Base-by-base conservation (phyloP, 2,329 filamentous ascomycete genomes). In the Penicillium sp. region DNA sequence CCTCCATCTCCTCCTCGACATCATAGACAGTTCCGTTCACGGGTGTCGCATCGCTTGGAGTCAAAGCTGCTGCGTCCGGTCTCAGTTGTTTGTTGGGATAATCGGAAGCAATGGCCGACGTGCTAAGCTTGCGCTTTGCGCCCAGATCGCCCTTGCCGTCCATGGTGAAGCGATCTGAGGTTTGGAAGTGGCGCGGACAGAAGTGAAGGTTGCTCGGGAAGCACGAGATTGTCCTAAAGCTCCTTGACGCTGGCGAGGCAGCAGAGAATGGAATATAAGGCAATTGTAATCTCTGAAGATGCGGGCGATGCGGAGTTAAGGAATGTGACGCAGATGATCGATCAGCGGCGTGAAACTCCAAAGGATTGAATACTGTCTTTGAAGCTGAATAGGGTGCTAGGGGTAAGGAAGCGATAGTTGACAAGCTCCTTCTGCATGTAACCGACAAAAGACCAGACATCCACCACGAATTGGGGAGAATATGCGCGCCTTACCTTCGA, bases 21-120 rank as follows among this genome's bases (percentile, higher is more conserved):
- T 72, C 65, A 53, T 75, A 74, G 14, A 72, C 68, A 0, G 71
- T 72, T 46, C 70, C 70, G 47, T 75, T 75, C 30, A 70, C 68
- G 2, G 72, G 68, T 1, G 72, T 72, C 9, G 67, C 61, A 43
- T 75, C 72, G 4, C 67, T 70, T 11, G 72, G 69, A 2, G 66
- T 73, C 35, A 68, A 61, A 22, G 62, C 58, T 46, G 65, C 73
- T 27, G 60, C 56, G 55, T 80, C 76, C 13, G 76, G 72, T 57
- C 76, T 78, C 46, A 78, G 69, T 50, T 81, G 78, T 66, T 82
- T 82, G 55, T 75, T 68, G 1, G 79, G 78, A 46, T 78, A 76
- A 52, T 80, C 77, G 41, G 70, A 67, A 47, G 69, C 67, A 30
- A 74, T 68, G n/a, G 76, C 70, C 18, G 74, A 70, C 13, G 77